phyloP scores from a whole-genome alignment of 129 eudicot genomes.

The Smallanthus sonchifolius region DNA sequence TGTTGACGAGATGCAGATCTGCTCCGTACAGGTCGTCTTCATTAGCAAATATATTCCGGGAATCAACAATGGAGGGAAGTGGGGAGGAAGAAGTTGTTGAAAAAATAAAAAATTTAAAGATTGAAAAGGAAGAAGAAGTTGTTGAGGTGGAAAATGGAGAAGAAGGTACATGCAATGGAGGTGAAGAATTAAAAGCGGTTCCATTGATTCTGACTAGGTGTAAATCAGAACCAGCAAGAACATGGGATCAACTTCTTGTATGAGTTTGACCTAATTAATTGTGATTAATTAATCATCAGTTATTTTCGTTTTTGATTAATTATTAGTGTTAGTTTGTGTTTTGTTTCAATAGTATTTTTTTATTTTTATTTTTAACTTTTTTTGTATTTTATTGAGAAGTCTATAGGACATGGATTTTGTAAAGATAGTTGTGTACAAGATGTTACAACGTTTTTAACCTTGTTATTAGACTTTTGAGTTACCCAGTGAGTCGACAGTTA shows the following conservation, averaged over 20 bases:
- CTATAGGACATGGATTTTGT: background rate
- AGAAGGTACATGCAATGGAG: background rate
- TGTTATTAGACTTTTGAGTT: too few species aligned
- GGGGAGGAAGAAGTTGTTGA: constrained; percentile 23
- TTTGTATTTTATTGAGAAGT: background rate
- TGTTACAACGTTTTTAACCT: too few species aligned
- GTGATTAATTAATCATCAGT: constrained; percentile 21
- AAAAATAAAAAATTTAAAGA: background rate
- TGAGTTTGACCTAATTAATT: constrained; percentile 19
- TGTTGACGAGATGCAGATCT: constrained; percentile 87
- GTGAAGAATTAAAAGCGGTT: constrained; percentile 19
- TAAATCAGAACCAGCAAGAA: constrained; percentile 81
- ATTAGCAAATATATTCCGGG: constrained; percentile 52
- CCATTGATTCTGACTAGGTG: constrained; percentile 67
- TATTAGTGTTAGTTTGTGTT: background rate
- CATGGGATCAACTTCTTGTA: constrained; percentile 46
- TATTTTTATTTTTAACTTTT: background rate
- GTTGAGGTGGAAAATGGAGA: background rate
- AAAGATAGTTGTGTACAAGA: too few species aligned
- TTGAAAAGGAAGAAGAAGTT: constrained; percentile 13
- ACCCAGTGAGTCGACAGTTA: too few species aligned
- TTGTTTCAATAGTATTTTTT: background rate
- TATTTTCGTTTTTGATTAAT: background rate
- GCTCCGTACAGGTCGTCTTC: constrained; percentile 90
- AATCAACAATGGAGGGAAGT: constrained; percentile 26